Evolutionary conservation across 768 basidiomycete species (phyloP).

Genomic region (Lentinus brumalis): DNA sequence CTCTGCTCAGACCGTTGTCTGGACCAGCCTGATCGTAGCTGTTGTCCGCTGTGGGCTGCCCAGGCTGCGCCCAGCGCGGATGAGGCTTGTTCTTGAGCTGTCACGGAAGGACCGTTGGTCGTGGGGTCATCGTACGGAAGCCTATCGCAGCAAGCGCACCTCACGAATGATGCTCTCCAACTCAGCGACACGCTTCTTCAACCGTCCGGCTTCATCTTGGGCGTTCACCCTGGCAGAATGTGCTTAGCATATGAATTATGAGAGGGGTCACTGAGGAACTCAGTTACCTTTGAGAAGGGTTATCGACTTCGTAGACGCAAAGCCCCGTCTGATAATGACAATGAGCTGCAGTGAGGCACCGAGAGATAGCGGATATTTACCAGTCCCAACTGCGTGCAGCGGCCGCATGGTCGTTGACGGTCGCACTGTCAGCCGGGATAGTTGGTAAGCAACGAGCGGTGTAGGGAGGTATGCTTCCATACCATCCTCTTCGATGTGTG

Average conservation of each 20-base stretch:
- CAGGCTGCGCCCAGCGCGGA: slow-evolving; percentile 54
- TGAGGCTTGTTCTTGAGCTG: slow-evolving; percentile 76
- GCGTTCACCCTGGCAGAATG: slow-evolving; percentile 21
- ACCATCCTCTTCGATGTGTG: slow-evolving; percentile 78
- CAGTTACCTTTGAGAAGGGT: slow-evolving; percentile 62
- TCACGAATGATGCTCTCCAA: slow-evolving; percentile 85
- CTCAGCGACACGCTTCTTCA: slow-evolving; percentile 77
- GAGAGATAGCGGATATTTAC: slow-evolving; percentile 26
- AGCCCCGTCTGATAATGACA: slow-evolving; percentile 59
- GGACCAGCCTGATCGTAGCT: slow-evolving; percentile 1
- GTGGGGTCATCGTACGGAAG: not conserved
- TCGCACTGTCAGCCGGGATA: slow-evolving; percentile 39
- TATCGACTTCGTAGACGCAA: slow-evolving; percentile 85
- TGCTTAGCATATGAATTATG: not conserved
- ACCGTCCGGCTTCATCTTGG: slow-evolving; percentile 64
- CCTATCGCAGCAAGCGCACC: slow-evolving; percentile 35
- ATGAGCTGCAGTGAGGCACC: not conserved
- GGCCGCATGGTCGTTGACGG: slow-evolving; percentile 48
- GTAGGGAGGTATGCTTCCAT: slow-evolving; percentile 9
- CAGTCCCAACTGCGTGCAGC: slow-evolving; percentile 45
- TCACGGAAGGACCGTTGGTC: not conserved
- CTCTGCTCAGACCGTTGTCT: not conserved
- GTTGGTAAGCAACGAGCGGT: not conserved
- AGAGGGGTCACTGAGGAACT: slow-evolving; percentile 2
- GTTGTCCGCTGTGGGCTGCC: slow-evolving; percentile 5